Evolutionary conservation across 1,284 basidiomycete species (phyloP), one percentile per base, ranked within the genome.

Genomic region (Leccinum subrobustum): DNA sequence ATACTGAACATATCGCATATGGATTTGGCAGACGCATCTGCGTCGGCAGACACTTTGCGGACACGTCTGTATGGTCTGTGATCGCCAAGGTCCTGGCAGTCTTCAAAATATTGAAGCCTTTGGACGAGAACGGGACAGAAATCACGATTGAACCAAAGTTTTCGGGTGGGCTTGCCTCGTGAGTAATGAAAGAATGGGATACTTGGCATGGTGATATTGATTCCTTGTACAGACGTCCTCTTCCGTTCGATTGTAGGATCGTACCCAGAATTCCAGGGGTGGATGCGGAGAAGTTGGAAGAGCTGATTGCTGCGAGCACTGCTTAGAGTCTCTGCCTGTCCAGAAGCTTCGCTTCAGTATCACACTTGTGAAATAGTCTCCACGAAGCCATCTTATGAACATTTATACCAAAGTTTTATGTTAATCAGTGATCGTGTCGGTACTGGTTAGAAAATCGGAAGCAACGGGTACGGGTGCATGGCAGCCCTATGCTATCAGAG

Each of bases 181-280:
- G 31, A 29, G 60, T 60, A 20, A 54, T 12, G 23, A 12, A n/a
- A 3, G 8, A 23, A 27, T 14, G 3, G 20, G 7, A 54, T 42
- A 4, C 5, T 12, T 54, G 8, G 6, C 44, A 35, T 12, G 11
- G 35, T 9, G 6, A 2, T n/a, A 18, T 7, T 50, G 25, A 7
- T 35, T 39, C n/a, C 48, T 1, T 37, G 20, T 11, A 29, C 39
- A 71, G 68, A 52, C 61, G 48, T 20, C 64, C 62, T 2, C 39
- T 63, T 14, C 60, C 60, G 35, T 71, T 69, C 52, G 61, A 54
- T 11, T 70, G 65, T n/a, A 44, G 27, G 11, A 56, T 71, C 14
- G 47, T 62, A 39, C 65, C 68, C 25, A 52, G 67, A 16, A 31
- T 60, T 12, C 52, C 55, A 16, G 62, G 57, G 25, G 59, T 67